Percentiles rank a stretch among this genome's conserved stretches.
These are phyloP conservation scores for Starmera dryadoides DNA, from an alignment of 805 yeast species.

Conservation along the genomic window DNA sequence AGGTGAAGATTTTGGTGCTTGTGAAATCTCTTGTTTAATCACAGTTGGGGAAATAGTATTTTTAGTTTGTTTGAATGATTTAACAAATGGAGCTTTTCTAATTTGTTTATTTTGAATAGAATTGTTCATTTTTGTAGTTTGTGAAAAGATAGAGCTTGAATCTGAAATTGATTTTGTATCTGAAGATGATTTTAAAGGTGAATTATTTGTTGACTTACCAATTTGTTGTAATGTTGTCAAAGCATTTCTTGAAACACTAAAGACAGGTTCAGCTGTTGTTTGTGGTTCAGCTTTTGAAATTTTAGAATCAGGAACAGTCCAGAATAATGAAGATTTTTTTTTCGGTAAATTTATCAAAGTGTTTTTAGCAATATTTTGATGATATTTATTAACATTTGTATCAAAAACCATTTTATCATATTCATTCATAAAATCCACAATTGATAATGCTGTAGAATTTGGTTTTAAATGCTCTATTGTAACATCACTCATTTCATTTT, in stretches of 20 bases:
- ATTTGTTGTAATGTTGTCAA: slow-evolving; percentile 12
- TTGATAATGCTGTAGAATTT: slow-evolving; percentile 25
- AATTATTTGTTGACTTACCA: not conserved
- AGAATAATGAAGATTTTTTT: slow-evolving; percentile 6
- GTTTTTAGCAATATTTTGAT: not conserved
- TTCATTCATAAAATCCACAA: slow-evolving; percentile 54
- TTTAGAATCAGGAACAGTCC: slow-evolving; percentile 17
- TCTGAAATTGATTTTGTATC: not conserved
- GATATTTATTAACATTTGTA: slow-evolving; percentile 7
- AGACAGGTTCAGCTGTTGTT: slow-evolving; percentile 10
- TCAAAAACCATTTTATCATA: slow-evolving; percentile 58
- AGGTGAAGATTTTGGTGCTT: not conserved
- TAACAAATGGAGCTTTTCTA: not conserved
- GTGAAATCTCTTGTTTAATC: slow-evolving; percentile 2
- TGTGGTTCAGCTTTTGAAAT: slow-evolving; percentile 15
- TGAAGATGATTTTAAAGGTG: not conserved
- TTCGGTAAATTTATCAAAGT: not conserved
- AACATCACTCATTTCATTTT: slow-evolving; percentile 70
- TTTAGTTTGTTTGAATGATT: slow-evolving; percentile 2
- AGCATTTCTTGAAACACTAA: slow-evolving; percentile 9
- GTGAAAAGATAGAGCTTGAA: not conserved
- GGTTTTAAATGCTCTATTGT: slow-evolving; percentile 52
- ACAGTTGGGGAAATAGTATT: slow-evolving; percentile 5
- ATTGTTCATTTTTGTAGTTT: not conserved
- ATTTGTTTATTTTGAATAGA: not conserved